Conservation (phyloP, 257 asterid genomes). For the Vinca minor region DNA sequence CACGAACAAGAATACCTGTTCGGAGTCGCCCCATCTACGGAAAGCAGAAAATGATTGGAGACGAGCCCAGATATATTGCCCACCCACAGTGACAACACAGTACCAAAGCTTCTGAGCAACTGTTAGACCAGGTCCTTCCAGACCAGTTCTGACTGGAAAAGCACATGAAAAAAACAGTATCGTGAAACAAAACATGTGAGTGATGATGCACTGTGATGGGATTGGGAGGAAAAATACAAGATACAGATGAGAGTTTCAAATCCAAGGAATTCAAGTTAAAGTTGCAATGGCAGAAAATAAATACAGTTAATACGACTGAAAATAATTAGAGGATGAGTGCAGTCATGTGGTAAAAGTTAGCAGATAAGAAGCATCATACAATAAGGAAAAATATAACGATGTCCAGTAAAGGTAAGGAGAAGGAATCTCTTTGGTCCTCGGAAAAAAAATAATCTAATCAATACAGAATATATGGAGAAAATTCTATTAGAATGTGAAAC, state of each 20-base stretch:
- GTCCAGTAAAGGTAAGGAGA: background rate
- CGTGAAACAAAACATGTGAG: background rate
- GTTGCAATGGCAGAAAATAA: background rate
- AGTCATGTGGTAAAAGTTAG: background rate
- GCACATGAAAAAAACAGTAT: conserved; percentile 13
- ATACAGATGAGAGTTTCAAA: background rate
- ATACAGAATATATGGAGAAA: background rate
- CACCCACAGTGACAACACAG: conserved; percentile 87
- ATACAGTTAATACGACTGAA: background rate
- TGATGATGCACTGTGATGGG: background rate
- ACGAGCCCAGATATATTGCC: conserved; percentile 88
- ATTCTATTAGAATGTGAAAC: background rate
- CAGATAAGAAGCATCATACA: background rate
- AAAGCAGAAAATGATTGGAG: conserved; percentile 90
- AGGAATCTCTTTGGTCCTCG: too few species aligned
- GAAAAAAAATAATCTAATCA: too few species aligned
- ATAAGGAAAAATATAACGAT: background rate
- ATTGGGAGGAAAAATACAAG: too few species aligned
- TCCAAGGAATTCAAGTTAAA: background rate
- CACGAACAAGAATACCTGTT: conserved; percentile 43
- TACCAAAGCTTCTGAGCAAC: conserved; percentile 87
- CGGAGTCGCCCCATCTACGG: conserved; percentile 96
- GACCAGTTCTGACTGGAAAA: conserved; percentile 62
- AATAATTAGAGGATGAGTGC: background rate
- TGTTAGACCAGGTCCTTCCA: conserved; percentile 84